Conservation (phyloP, 345 rosid species). For the Bruguiera sexangula region DNA sequence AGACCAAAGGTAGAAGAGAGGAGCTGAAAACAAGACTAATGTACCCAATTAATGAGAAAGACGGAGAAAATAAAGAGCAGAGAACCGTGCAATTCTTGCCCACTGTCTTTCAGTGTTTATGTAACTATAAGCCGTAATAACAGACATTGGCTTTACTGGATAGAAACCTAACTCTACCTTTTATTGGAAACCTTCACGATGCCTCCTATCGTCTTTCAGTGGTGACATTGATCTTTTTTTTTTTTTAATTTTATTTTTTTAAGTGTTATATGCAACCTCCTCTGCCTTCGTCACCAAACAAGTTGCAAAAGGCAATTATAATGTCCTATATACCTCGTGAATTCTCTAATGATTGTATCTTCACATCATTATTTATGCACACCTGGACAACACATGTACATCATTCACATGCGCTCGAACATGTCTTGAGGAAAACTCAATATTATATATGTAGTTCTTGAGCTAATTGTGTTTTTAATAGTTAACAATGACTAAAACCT, state of each 20-base stretch:
- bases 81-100: constrained; percentile 27
- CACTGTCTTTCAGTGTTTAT: not conserved
- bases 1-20: constrained; percentile 30
- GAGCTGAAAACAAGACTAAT: constrained; percentile 22
- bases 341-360: not conserved
- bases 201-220: constrained; percentile 32
- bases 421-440: too few relatives aligned
- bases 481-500: too few relatives aligned
- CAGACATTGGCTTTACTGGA: constrained; percentile 48
- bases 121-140: constrained; percentile 35
- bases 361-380: not conserved
- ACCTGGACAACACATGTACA: too few relatives aligned
- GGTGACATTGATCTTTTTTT: constrained; percentile 12
- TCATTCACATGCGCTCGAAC: too few relatives aligned
- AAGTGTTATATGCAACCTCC: not conserved
- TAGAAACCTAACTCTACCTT: constrained; percentile 52
- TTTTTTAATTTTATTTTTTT: not conserved
- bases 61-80: constrained; percentile 4
- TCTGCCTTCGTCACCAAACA: constrained; percentile 16
- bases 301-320: constrained; percentile 30
- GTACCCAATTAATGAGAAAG: constrained; percentile 13
- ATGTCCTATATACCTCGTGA: constrained; percentile 8
- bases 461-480: too few relatives aligned
- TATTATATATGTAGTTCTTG: too few relatives aligned
- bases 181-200: constrained; percentile 38